phyloP scores from a whole-genome alignment of 2,329 filamentous ascomycete genomes.

The Westerdykella sp. region DNA sequence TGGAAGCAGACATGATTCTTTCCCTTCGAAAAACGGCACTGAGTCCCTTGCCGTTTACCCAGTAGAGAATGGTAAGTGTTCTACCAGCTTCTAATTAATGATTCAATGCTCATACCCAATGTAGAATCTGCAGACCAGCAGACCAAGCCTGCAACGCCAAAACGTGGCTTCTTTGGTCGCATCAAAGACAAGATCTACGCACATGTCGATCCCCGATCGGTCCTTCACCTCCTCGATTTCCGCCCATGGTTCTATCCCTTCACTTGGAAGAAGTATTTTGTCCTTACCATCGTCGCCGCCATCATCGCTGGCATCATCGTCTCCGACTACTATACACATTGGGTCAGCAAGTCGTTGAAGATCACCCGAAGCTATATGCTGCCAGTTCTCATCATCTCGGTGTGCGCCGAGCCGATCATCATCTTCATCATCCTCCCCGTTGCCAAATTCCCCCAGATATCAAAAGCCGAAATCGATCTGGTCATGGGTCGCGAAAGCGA shows the following conservation, averaged over 20 bases:
- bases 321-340: constrained; percentile 8
- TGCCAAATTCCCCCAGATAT: constrained; percentile 10
- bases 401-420: constrained; percentile 11
- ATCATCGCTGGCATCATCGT: constrained; percentile 8
- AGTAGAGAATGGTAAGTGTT: no score
- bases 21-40: no score
- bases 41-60: no score
- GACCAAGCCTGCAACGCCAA: no score
- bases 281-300: constrained; percentile 6
- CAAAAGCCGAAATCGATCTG: constrained; percentile 2
- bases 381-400: constrained; percentile 11
- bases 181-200: not conserved
- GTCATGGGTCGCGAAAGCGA: no score
- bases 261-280: constrained; percentile 12
- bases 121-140: no score
- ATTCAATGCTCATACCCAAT: no score
- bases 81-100: no score
- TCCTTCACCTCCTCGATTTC: constrained; percentile 9
- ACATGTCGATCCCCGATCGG: constrained; percentile 7
- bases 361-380: constrained; percentile 13
- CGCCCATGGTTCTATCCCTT: constrained; percentile 11
- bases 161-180: no score
- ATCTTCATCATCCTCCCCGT: constrained; percentile 9
- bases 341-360: constrained; percentile 11
- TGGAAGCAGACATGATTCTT: no score